Evolutionary conservation across 768 basidiomycete species (phyloP).

Genomic region (Trametes sanguinea): DNA sequence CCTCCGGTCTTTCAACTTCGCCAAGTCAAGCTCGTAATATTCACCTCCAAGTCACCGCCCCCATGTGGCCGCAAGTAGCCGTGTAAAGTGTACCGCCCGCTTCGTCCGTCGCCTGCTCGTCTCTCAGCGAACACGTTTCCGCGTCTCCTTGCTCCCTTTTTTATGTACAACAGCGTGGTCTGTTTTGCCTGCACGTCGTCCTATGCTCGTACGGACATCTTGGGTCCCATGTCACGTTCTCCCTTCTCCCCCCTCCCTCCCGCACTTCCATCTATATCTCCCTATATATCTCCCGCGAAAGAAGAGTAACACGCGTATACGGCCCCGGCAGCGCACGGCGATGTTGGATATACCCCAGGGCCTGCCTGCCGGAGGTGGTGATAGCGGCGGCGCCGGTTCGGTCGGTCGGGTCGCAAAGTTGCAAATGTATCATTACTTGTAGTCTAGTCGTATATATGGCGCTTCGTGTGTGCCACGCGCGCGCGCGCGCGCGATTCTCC

Average conservation of each 20-base stretch:
- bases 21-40: neutral
- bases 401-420: neutral
- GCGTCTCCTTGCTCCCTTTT: neutral
- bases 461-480: neutral
- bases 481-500: too few relatives aligned
- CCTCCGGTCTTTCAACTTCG: too few relatives aligned
- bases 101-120: neutral
- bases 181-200: slow-evolving; percentile 3
- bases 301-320: neutral
- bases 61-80: neutral
- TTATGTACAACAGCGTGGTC: slow-evolving; percentile 22
- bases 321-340: slow-evolving; percentile 13
- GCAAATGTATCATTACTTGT: slow-evolving; percentile 26
- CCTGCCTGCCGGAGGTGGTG: neutral
- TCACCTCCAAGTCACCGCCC: neutral
- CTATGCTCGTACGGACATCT: slow-evolving; percentile 9
- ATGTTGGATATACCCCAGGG: slow-evolving; percentile 20
- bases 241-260: neutral
- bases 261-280: neutral
- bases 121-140: neutral
- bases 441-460: slow-evolving; percentile 25
- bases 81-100: slow-evolving; percentile 16
- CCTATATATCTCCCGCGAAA: neutral
- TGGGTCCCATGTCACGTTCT: too few relatives aligned
- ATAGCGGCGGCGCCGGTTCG: too few relatives aligned